Percentiles rank a stretch among this genome's conserved stretches.
phyloP scores from a whole-genome alignment of 176 grass and related monocot species.

The Zoysia pacifica region DNA sequence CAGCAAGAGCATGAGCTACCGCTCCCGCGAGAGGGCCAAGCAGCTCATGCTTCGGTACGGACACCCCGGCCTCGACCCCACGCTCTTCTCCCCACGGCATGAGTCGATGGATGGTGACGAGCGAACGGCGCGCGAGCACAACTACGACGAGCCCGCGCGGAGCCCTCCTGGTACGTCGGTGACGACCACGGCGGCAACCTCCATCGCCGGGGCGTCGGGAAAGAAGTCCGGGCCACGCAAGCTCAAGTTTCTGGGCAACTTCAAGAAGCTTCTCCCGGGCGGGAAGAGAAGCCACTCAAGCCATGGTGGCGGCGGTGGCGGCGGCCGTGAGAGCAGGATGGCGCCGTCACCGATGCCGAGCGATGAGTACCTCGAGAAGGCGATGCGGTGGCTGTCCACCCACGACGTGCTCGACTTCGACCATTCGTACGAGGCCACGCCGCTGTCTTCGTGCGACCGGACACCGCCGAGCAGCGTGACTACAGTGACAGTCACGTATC shows the following conservation, averaged over 20 bases:
- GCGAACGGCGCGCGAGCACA: not conserved
- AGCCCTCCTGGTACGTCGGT: not conserved
- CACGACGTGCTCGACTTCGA: slow-evolving; percentile 34
- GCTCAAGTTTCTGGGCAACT: slow-evolving; percentile 62
- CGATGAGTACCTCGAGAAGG: slow-evolving; percentile 53
- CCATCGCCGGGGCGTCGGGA: not conserved
- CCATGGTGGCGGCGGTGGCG: not conserved
- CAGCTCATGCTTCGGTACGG: slow-evolving; percentile 74
- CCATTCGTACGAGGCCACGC: slow-evolving; percentile 52
- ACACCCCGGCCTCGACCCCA: slow-evolving; percentile 39
- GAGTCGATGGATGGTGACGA: slow-evolving; percentile 33
- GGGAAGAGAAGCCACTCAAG: not conserved
- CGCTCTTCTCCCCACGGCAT: slow-evolving; percentile 41
- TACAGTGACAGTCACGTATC: slow-evolving; percentile 35
- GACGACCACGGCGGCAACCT: not conserved
- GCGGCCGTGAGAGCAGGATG: slow-evolving; percentile 6
- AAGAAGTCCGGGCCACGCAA: slow-evolving; percentile 29
- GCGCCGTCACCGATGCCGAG: not conserved
- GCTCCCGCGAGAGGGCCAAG: slow-evolving; percentile 70
- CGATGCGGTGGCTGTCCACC: slow-evolving; percentile 46
- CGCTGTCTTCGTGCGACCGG: slow-evolving; percentile 46
- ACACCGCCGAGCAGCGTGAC: slow-evolving; percentile 54
- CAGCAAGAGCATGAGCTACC: slow-evolving; percentile 70
- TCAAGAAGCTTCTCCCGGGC: slow-evolving; percentile 68
- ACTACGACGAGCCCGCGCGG: not conserved